Evolutionary conservation across 1,284 basidiomycete species (phyloP), one percentile per base, ranked within the genome.

Genomic region (Heterobasidion irregulare): DNA sequence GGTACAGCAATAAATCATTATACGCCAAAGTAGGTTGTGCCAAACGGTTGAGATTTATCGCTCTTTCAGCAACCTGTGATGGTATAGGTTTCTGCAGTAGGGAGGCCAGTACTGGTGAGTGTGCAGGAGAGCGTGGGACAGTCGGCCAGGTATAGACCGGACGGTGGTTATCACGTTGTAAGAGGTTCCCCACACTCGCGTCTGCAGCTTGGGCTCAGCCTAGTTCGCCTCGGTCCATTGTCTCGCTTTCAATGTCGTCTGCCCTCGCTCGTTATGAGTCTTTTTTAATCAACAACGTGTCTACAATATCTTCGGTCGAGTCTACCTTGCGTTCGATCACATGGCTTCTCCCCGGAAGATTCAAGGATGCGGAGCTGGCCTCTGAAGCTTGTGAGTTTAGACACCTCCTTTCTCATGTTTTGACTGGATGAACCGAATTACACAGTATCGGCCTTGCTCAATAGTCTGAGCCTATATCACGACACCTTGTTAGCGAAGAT

Each of bases 341-440:
- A 43, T 98, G 94, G 91, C 87, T 98, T 63, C 77, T 98, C 26
- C 94, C 95, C 18, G 95, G 94, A 60, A 82, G 94, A 59, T 98
- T 98, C 80, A 93, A 94, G 69, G 95, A 98, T 78, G 92, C 94
- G 54, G 95, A 98, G 70, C 76, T 98, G 56, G 92, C 89, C 55
- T 93, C 90, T 41, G 94, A 95, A 79, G 83, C 89, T 66, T 75
- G 93, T 94, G 63, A 82, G 92, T 88, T 53, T 51, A 53, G 26
- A 57, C 59, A 56, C 61, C 54, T 52, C 18, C 18, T 47, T 56
- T 58, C 54, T 56, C 56, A 53, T 59, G 56, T 60, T 53, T 57
- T 60, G 52, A 48, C 49, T 36, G 16, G 19, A 43, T 56, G 26
- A 58, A 26, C 32, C 18, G 52, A 13, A 54, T 50, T 52, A 36